These are phyloP conservation scores for Chaetomiaceae sp. DNA, from an alignment of 2,329 filamentous ascomycete species.

Conservation along the genomic window DNA sequence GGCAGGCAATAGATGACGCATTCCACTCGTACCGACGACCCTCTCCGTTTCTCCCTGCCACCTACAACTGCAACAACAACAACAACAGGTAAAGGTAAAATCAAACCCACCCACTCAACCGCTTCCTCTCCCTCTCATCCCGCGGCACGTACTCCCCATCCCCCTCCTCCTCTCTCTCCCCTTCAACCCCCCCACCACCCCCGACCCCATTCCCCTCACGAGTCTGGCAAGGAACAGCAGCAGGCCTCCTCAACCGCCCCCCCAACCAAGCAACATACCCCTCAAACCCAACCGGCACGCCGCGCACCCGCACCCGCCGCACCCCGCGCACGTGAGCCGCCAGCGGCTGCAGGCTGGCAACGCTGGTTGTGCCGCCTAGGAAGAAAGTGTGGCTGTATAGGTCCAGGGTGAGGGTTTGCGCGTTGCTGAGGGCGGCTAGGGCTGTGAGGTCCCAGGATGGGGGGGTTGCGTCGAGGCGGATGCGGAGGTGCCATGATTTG, in stretches of 20 bases:
- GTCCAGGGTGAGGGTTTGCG: conserved; percentile 38
- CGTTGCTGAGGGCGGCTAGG: conserved; percentile 34
- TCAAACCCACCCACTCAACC: background rate
- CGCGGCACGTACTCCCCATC: background rate
- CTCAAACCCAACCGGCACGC: conserved; percentile 39
- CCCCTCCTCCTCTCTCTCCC: background rate
- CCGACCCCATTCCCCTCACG: background rate
- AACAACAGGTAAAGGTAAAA: too few relatives aligned
- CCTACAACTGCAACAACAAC: background rate
- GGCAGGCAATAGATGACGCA: too few relatives aligned
- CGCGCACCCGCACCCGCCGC: conserved; percentile 32
- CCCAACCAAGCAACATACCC: conserved; percentile 40
- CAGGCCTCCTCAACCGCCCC: conserved; percentile 29
- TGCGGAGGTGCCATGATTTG: conserved; percentile 25
- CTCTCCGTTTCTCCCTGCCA: background rate
- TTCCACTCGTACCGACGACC: too few relatives aligned
- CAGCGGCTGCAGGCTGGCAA: conserved; percentile 36
- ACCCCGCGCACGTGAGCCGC: conserved; percentile 42
- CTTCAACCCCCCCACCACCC: background rate
- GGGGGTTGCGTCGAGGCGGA: conserved; percentile 36
- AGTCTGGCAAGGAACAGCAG: conserved; percentile 25
- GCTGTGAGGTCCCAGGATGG: background rate
- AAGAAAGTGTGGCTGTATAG: conserved; percentile 35
- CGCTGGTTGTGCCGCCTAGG: conserved; percentile 34
- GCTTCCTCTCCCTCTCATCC: conserved; percentile 14